phyloP scores from a whole-genome alignment of 2,329 filamentous ascomycete species.

The Pochonia chlamydosporia region DNA sequence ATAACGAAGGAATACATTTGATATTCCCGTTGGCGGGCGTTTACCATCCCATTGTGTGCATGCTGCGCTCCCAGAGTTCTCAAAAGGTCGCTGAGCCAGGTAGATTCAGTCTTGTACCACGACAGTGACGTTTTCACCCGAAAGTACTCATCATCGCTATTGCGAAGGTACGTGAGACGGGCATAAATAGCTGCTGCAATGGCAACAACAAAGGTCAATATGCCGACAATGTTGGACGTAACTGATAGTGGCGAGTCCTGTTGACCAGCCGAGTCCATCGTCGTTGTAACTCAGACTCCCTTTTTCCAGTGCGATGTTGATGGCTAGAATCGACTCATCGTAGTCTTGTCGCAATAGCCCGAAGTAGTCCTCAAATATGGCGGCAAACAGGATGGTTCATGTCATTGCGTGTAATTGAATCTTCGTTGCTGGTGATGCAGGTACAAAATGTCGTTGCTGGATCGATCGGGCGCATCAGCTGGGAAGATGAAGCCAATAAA shows the following conservation, averaged over 20 bases:
- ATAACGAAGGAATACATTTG: conserved; percentile 43
- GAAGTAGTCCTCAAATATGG: too few relatives aligned
- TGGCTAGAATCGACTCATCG: too few relatives aligned
- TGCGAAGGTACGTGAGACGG: conserved; percentile 37
- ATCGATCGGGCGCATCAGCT: neutral
- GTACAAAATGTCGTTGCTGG: too few relatives aligned
- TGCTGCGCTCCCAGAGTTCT: conserved; percentile 21
- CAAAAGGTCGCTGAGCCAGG: conserved; percentile 38
- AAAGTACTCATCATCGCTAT: conserved; percentile 41
- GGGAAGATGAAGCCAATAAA: neutral
- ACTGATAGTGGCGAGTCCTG: conserved; percentile 39
- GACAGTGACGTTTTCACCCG: conserved; percentile 39
- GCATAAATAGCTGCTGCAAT: conserved; percentile 37
- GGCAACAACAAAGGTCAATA: conserved; percentile 42
- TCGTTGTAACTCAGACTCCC: too few relatives aligned
- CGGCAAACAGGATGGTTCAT: too few relatives aligned
- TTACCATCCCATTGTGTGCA: conserved; percentile 12
- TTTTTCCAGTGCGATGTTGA: too few relatives aligned
- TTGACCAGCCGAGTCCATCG: conserved; percentile 5
- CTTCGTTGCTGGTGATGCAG: too few relatives aligned
- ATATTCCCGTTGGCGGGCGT: conserved; percentile 26
- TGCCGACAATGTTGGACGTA: conserved; percentile 36
- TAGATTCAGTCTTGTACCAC: conserved; percentile 44
- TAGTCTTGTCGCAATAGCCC: too few relatives aligned
- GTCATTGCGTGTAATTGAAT: too few relatives aligned